Conservation (phyloP, 2,329 filamentous ascomycete species). For the Diaporthe vexans region DNA sequence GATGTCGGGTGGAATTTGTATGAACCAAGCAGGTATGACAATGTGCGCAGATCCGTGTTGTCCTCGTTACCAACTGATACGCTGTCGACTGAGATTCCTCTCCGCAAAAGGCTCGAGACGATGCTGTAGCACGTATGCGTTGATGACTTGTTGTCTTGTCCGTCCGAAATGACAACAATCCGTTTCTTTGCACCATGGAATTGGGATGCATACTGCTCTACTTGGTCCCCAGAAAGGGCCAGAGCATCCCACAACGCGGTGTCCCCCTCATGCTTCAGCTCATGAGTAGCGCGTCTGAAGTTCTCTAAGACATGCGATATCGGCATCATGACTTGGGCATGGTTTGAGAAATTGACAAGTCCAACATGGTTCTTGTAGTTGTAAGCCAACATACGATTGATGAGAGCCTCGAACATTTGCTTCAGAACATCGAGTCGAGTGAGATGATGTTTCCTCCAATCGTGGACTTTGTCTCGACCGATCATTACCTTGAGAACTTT, state of each 20-base stretch:
- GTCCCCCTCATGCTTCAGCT: neutral
- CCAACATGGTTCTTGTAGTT: constrained; percentile 30
- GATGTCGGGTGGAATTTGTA: constrained; percentile 26
- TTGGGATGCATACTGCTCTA: constrained; percentile 20
- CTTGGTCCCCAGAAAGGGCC: constrained; percentile 22
- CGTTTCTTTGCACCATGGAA: constrained; percentile 28
- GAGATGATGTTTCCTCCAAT: neutral
- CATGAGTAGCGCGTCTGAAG: constrained; percentile 26
- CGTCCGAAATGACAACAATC: constrained; percentile 31
- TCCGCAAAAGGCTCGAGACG: neutral
- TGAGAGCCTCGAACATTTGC: constrained; percentile 32
- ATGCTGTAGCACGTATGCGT: neutral
- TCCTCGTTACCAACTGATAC: constrained; percentile 8
- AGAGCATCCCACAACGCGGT: constrained; percentile 35
- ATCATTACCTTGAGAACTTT: constrained; percentile 11
- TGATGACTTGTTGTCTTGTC: constrained; percentile 13
- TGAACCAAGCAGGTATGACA: constrained; percentile 26
- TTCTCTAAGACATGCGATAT: constrained; percentile 33
- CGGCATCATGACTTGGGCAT: constrained; percentile 23
- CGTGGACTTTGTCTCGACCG: accelerated
- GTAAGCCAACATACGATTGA: constrained; percentile 35
- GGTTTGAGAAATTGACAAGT: constrained; percentile 17
- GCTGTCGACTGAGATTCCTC: constrained; percentile 15
- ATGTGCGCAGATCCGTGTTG: constrained; percentile 15
- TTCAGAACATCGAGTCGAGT: constrained; percentile 28